Evolutionary conservation across 805 yeast genomes (phyloP).

Genomic region (Ogataea salicorniae): DNA sequence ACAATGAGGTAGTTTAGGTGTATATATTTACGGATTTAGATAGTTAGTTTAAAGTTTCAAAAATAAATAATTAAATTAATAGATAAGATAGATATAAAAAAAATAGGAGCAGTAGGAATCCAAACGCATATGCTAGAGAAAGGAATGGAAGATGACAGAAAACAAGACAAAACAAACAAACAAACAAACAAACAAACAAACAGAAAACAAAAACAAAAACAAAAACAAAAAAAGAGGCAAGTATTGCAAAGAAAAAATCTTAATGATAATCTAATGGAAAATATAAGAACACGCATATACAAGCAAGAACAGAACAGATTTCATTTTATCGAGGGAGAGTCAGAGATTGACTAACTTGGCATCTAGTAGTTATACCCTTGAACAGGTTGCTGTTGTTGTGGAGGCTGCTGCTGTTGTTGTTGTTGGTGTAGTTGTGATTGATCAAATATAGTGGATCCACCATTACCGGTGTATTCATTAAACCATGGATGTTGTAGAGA

Average conservation of each 20-base stretch:
- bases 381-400: slow-evolving; percentile 8
- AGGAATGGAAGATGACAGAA: neutral
- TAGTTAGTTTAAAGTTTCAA: neutral
- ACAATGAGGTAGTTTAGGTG: neutral
- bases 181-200: neutral
- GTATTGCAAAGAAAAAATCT: too few species aligned
- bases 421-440: slow-evolving; percentile 5
- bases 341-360: neutral
- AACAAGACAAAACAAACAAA: neutral
- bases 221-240: neutral
- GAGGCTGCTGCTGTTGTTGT: slow-evolving; percentile 8
- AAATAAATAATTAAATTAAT: neutral
- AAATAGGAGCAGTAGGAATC: neutral
- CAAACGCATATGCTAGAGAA: too few species aligned
- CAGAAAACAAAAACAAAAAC: neutral
- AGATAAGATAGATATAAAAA: neutral
- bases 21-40: neutral
- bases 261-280: too few species aligned
- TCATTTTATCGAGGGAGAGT: too few species aligned
- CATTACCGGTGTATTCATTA: slow-evolving; percentile 50
- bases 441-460: slow-evolving; percentile 7
- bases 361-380: slow-evolving; percentile 6
- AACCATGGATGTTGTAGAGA: slow-evolving; percentile 76
- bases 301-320: too few species aligned
- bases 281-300: neutral